Evolutionary conservation across 768 basidiomycete genomes (phyloP).

Genomic region (Leucocoprinus birnbaumii): DNA sequence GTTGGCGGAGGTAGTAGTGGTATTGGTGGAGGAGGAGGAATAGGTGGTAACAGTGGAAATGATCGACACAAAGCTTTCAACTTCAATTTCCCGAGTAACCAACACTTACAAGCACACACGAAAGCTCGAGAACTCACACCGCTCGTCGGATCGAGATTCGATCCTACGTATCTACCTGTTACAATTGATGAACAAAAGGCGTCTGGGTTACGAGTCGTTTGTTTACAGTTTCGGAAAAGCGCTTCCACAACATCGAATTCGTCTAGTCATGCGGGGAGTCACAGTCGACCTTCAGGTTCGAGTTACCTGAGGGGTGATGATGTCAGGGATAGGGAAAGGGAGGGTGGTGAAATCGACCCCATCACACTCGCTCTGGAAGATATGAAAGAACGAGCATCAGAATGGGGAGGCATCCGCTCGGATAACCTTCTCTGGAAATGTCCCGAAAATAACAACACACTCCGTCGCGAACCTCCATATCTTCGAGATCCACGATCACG

Average conservation of each 20-base stretch:
- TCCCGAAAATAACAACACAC: background rate
- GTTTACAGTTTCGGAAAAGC: slow-evolving; percentile 9
- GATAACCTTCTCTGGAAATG: slow-evolving; percentile 6
- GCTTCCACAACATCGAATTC: background rate
- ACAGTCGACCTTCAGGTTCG: too few relatives aligned
- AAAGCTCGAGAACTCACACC: slow-evolving; percentile 10
- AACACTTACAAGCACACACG: background rate
- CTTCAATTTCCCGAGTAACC: slow-evolving; percentile 2
- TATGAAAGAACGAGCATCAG: slow-evolving; percentile 3
- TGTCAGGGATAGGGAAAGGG: background rate
- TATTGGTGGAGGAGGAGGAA: too few relatives aligned
- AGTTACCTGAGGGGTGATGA: background rate
- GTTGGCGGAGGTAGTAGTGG: too few relatives aligned
- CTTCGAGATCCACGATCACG: background rate
- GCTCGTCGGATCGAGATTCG: slow-evolving; percentile 8
- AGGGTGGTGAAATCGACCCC: slow-evolving; percentile 1
- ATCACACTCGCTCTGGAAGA: background rate
- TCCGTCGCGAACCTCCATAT: slow-evolving; percentile 2
- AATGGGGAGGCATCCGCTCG: slow-evolving; percentile 6
- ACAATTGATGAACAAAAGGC: slow-evolving; percentile 10
- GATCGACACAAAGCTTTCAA: background rate
- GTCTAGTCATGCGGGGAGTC: too few relatives aligned
- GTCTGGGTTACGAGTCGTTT: slow-evolving; percentile 8
- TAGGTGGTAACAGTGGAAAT: background rate
- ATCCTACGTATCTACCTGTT: slow-evolving; percentile 9